Evolutionary conservation across 177 flowering plant species (phyloP).

Genomic region (Tripterygium wilfordii): DNA sequence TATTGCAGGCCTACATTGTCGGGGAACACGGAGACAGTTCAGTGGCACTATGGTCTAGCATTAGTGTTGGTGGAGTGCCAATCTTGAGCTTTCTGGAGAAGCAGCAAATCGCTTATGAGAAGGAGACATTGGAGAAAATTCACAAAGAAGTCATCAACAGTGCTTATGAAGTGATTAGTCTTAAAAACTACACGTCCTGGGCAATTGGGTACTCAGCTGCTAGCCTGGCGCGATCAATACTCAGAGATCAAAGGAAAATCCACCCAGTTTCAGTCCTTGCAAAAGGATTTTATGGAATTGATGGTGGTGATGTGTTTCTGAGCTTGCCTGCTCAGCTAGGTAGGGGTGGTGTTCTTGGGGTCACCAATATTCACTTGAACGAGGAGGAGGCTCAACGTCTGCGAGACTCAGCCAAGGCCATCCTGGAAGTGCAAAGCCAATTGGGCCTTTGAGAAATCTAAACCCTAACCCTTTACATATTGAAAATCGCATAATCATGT

Average conservation of each 20-base stretch:
- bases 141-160: conserved; percentile 58
- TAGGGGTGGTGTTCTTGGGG: conserved; percentile 57
- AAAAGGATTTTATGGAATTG: conserved; percentile 59
- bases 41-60: conserved; percentile 92
- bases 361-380: conserved; percentile 53
- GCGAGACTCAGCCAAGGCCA: conserved; percentile 47
- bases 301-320: conserved; percentile 62
- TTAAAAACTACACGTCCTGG: conserved; percentile 90
- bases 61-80: conserved; percentile 87
- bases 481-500: too few relatives aligned
- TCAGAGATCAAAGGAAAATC: conserved; percentile 63
- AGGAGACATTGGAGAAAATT: conserved; percentile 55
- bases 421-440: conserved; percentile 52
- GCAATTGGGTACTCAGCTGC: conserved; percentile 90
- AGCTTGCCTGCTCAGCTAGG: conserved; percentile 85
- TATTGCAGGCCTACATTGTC: conserved; percentile 59
- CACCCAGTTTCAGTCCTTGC: conserved; percentile 80
- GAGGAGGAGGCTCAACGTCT: conserved; percentile 55
- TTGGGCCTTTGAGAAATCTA: conserved; percentile 46
- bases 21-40: conserved; percentile 94
- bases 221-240: conserved; percentile 50
- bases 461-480: too few relatives aligned
- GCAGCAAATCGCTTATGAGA: conserved; percentile 58
- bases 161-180: conserved; percentile 71
- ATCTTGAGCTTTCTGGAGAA: conserved; percentile 62